Percentiles rank a stretch among this genome's conserved stretches.
These are phyloP conservation scores for Coffea humblotiana DNA, from an alignment of 305 asterid genomes.

Conservation along the genomic window DNA sequence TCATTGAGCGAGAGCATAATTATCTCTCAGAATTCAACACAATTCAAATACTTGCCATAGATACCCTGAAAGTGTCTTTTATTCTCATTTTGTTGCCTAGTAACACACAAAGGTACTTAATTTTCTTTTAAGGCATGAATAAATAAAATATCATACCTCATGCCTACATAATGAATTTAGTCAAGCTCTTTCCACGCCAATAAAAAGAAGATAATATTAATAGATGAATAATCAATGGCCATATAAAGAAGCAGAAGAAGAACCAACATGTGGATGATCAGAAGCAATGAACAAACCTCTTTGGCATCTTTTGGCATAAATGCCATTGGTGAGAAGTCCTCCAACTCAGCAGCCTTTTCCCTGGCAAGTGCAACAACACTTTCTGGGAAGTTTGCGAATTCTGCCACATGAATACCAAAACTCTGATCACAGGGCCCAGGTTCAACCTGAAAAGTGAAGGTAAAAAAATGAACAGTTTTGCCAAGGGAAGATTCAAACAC, in stretches of 20 bases:
- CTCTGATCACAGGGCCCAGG: slow-evolving; percentile 99
- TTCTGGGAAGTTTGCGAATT: slow-evolving; percentile 95
- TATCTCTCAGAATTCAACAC: no score
- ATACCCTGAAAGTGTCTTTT: no score
- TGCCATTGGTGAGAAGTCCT: slow-evolving; percentile 75
- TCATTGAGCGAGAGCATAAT: no score
- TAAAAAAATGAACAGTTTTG: slow-evolving; percentile 7
- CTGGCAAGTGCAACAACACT: slow-evolving; percentile 90
- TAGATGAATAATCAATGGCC: neutral
- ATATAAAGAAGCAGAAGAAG: neutral
- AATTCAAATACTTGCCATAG: no score
- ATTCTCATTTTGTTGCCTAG: no score
- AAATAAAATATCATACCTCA: neutral
- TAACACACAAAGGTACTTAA: no score
- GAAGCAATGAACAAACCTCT: slow-evolving; percentile 45
- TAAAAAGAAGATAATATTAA: neutral
- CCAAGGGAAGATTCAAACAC: neutral
- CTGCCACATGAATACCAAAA: slow-evolving; percentile 98
- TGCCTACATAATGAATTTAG: no score
- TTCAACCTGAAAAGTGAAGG: slow-evolving; percentile 61
- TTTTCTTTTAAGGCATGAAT: neutral
- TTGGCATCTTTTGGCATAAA: slow-evolving; percentile 36
- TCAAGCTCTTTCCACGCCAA: neutral
- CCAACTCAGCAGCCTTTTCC: slow-evolving; percentile 93
- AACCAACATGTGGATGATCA: neutral